Percentiles rank a stretch among this genome's conserved stretches.
phyloP scores from a whole-genome alignment of 345 rosid genomes.

The Lepidium didymum region DNA sequence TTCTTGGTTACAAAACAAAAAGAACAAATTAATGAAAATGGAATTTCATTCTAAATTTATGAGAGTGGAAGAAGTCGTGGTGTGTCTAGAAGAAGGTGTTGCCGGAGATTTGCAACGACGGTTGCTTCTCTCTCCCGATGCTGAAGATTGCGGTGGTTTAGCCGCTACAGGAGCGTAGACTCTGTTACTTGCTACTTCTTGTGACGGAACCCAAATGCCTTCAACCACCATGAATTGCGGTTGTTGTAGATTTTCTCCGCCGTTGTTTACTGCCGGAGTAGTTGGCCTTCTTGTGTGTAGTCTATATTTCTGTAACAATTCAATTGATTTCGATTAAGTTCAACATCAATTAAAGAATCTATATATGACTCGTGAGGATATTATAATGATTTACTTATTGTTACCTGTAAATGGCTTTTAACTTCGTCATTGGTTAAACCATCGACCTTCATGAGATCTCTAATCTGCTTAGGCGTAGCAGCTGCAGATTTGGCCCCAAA shows the following conservation, averaged over 20 bases:
- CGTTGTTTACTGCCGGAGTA: slow-evolving; percentile 15
- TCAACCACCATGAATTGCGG: slow-evolving; percentile 82
- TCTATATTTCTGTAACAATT: slow-evolving; percentile 65
- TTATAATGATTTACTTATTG: background rate
- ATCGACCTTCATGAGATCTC: slow-evolving; percentile 93
- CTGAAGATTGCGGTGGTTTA: slow-evolving; percentile 23
- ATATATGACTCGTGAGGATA: background rate
- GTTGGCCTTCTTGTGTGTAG: slow-evolving; percentile 76
- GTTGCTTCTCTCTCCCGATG: slow-evolving; percentile 45
- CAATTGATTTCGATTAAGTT: background rate
- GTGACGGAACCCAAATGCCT: slow-evolving; percentile 76
- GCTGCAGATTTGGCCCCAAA: slow-evolving; percentile 31
- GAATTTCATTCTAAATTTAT: background rate
- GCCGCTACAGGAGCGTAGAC: slow-evolving; percentile 50
- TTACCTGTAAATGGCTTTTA: slow-evolving; percentile 95
- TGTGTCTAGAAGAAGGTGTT: slow-evolving; percentile 63
- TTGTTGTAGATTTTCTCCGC: slow-evolving; percentile 37
- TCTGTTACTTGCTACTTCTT: slow-evolving; percentile 25
- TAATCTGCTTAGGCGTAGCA: slow-evolving; percentile 91
- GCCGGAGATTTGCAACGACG: slow-evolving; percentile 54
- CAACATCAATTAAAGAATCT: background rate
- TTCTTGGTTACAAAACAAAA: slow-evolving; percentile 1
- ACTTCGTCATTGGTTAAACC: slow-evolving; percentile 94
- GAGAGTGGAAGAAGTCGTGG: slow-evolving; percentile 36
- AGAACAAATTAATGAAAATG: background rate